Percentiles rank a stretch among this genome's conserved stretches.
Conservation (phyloP, 345 rosid genomes). For the Aquilaria sinensis region DNA sequence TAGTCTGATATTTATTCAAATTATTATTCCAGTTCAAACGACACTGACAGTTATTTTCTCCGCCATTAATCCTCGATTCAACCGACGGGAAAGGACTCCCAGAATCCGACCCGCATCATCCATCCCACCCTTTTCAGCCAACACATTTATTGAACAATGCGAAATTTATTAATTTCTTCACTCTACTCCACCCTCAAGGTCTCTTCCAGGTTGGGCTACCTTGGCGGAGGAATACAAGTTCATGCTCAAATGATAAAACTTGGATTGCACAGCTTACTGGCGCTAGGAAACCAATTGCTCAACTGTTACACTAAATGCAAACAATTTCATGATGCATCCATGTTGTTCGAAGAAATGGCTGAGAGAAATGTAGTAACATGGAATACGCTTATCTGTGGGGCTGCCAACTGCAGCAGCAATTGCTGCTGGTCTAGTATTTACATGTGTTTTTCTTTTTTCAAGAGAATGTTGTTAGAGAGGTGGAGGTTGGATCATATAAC, state of each 20-base stretch:
- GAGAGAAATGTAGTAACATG: slow-evolving; percentile 52
- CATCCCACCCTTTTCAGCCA: slow-evolving; percentile 3
- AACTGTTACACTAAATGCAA: slow-evolving; percentile 36
- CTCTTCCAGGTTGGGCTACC: slow-evolving; percentile 24
- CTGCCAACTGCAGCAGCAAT: slow-evolving; percentile 13
- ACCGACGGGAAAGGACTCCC: neutral
- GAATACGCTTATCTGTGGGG: slow-evolving; percentile 55
- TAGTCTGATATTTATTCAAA: too few species aligned
- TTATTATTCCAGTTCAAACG: slow-evolving; percentile 21
- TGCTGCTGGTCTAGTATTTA: neutral
- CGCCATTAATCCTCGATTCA: slow-evolving; percentile 9
- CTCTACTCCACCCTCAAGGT: slow-evolving; percentile 29
- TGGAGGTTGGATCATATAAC: slow-evolving; percentile 46
- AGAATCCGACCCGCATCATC: neutral
- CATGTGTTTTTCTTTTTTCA: slow-evolving; percentile 32
- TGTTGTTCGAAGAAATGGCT: slow-evolving; percentile 62
- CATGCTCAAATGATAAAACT: slow-evolving; percentile 35
- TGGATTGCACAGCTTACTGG: slow-evolving; percentile 29
- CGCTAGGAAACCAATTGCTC: slow-evolving; percentile 47
- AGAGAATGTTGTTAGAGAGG: slow-evolving; percentile 32
- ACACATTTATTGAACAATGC: neutral
- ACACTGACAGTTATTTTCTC: slow-evolving; percentile 8
- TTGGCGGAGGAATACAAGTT: slow-evolving; percentile 29
- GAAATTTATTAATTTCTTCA: slow-evolving; percentile 5
- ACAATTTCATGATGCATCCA: slow-evolving; percentile 22